phyloP scores from a whole-genome alignment of 371 early-diverging fungal species.

The Apophysomyces elegans region DNA sequence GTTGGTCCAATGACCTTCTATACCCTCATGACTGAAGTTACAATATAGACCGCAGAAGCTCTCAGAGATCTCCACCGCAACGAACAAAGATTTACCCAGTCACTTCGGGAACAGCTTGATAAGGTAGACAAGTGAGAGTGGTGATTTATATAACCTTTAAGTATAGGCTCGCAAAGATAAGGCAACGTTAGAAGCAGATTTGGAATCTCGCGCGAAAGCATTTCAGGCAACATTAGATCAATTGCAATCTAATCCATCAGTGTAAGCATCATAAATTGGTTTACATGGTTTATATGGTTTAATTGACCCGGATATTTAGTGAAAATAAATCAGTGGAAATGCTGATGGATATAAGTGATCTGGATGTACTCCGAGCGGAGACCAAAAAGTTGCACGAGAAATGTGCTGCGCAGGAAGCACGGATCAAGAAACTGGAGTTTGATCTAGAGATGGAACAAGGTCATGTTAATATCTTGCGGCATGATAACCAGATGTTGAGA shows the following conservation, averaged over 20 bases:
- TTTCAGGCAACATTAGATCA: slow-evolving; percentile 41
- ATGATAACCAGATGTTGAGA: slow-evolving; percentile 65
- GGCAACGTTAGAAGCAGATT: slow-evolving; percentile 46
- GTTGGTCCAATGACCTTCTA: not conserved
- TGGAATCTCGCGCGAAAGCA: slow-evolving; percentile 45
- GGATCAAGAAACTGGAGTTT: slow-evolving; percentile 62
- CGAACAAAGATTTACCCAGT: slow-evolving; percentile 42
- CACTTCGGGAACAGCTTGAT: slow-evolving; percentile 51
- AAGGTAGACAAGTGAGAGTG: slow-evolving; percentile 29
- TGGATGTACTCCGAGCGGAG: slow-evolving; percentile 40
- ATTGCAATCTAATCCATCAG: slow-evolving; percentile 29
- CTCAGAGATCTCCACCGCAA: slow-evolving; percentile 31
- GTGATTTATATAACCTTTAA: not conserved
- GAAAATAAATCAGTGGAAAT: slow-evolving; percentile 30
- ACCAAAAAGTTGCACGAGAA: slow-evolving; percentile 46
- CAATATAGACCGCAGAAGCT: slow-evolving; percentile 19
- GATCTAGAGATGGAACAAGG: slow-evolving; percentile 75
- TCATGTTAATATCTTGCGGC: slow-evolving; percentile 67
- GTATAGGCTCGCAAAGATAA: slow-evolving; percentile 52
- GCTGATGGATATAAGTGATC: slow-evolving; percentile 34
- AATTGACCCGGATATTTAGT: slow-evolving; percentile 5
- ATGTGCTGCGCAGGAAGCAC: slow-evolving; percentile 45
- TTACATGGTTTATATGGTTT: not conserved
- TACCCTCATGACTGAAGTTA: not conserved
- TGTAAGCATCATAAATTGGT: slow-evolving; percentile 20